Evolutionary conservation across 352 stramenopile species (phyloP).

Genomic region (Plasmopara viticola): DNA sequence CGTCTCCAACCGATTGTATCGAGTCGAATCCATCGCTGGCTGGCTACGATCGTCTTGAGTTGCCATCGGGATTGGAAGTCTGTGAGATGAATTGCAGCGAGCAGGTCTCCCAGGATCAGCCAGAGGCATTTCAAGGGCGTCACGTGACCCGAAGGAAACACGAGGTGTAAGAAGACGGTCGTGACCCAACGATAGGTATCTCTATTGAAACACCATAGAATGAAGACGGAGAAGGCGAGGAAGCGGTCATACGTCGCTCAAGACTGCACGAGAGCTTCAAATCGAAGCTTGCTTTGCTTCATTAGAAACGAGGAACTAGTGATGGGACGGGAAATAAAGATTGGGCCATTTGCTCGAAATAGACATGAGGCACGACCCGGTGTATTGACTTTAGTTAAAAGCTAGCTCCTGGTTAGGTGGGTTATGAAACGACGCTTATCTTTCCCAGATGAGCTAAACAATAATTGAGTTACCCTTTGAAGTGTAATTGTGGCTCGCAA

Average conservation of each 20-base stretch:
- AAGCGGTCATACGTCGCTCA: too few species aligned
- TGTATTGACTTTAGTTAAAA: too few species aligned
- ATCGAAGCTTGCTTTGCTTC: constrained; percentile 2
- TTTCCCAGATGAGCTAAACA: too few species aligned
- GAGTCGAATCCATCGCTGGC: too few species aligned
- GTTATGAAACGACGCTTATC: too few species aligned
- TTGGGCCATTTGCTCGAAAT: too few species aligned
- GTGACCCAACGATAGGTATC: constrained; percentile 1
- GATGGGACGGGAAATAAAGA: too few species aligned
- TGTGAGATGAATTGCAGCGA: constrained; percentile 30
- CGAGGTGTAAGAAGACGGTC: constrained; percentile 12
- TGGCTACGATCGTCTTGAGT: not conserved
- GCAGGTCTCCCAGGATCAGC: constrained; percentile 28
- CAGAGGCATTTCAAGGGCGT: constrained; percentile 38
- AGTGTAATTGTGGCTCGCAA: too few species aligned
- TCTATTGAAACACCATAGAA: constrained; percentile 3
- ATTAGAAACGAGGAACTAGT: constrained; percentile 1
- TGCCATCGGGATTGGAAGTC: constrained; percentile 8
- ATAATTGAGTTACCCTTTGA: too few species aligned
- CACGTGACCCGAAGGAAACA: constrained; percentile 48
- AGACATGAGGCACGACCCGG: too few species aligned
- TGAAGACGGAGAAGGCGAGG: constrained; percentile 1
- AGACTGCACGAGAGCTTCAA: constrained; percentile 1
- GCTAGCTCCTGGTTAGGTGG: too few species aligned
- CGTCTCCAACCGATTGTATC: too few species aligned